Base-by-base conservation (phyloP, 495 filamentous ascomycete species). In the Xylaria nigripes region DNA sequence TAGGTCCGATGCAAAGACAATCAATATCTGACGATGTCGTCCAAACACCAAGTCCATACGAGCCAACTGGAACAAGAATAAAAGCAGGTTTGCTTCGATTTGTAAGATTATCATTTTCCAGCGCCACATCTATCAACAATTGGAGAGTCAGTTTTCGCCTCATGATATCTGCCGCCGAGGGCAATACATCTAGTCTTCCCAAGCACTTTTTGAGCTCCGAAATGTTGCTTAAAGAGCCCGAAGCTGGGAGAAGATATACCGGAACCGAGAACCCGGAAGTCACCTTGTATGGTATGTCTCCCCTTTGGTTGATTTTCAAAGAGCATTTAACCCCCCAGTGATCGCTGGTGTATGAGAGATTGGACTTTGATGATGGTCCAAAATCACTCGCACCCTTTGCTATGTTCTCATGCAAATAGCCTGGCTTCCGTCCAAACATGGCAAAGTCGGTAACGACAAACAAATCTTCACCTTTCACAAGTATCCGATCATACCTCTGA, bases 11-110 rank as follows among this genome's bases (percentile, higher is more conserved):
- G 56, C 71, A 79, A 19, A 84, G 65, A 54, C 80, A 77, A 60
- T 85, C 78, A 1, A 83, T 73, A 57, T 82, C 79, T 1, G 81
- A 83, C 7, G 67, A 42, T 9, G 69, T 40, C 16, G 76, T 75
- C 72, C 79, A 83, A 23, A 82, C 74, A 4, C 71, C 77, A 23
- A 84, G 69, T n/a, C 70, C 72, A 57, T 81, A 83, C 22, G 80
- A 82, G 0, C 81, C 81, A n/a, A 83, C 77, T 3, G 81, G 76
- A 12, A 72, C 66, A 8, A 84, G 46, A 13, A 80, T 62, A 23
- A 81, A 68, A 3, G 69, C 51, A 19, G 74, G 59, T 2, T 67
- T 62, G 13, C 57, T 62, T 8, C 44, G 66, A 19, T 40, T 52
- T 22, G 45, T 45, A 15, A 2, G 27, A 27, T 52, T 41, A 22